Evolutionary conservation across 2,329 filamentous ascomycete species (phyloP).

Genomic region (Diplodia intermedia): DNA sequence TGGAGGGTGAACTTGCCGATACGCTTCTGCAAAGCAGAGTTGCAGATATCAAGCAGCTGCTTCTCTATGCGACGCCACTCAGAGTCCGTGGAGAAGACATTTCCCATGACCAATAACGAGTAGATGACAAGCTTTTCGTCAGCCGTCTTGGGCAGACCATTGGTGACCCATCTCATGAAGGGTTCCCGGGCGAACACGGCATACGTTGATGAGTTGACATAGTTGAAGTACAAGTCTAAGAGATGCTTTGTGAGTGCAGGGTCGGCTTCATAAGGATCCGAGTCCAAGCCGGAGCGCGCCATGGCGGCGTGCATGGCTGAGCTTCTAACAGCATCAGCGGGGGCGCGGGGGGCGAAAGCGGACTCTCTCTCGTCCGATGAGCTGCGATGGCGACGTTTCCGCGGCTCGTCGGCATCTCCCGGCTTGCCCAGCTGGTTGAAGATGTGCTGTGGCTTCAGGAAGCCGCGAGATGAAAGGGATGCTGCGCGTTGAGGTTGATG

Average conservation of each 20-base stretch:
- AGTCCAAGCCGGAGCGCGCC: constrained; percentile 2
- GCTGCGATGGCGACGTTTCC: constrained; percentile 29
- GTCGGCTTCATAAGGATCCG: constrained; percentile 62
- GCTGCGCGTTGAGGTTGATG: neutral
- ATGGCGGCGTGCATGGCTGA: constrained; percentile 23
- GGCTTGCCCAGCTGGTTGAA: constrained; percentile 16
- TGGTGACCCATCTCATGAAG: constrained; percentile 63
- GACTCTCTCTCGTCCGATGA: constrained; percentile 20
- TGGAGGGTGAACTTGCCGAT: constrained; percentile 65
- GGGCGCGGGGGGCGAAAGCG: neutral
- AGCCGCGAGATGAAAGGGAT: constrained; percentile 3
- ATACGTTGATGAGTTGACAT: constrained; percentile 62
- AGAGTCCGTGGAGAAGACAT: constrained; percentile 60
- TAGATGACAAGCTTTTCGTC: constrained; percentile 68
- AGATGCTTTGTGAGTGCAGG: constrained; percentile 59
- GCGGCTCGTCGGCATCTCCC: constrained; percentile 12
- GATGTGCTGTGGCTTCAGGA: constrained; percentile 15
- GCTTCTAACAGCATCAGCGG: neutral
- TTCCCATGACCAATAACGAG: constrained; percentile 64
- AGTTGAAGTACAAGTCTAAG: constrained; percentile 63
- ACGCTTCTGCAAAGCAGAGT: constrained; percentile 37
- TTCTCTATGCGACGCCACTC: constrained; percentile 56
- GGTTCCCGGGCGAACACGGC: constrained; percentile 62
- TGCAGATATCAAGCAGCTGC: constrained; percentile 21
- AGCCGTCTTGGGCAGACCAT: constrained; percentile 55